Conservation (phyloP, 768 basidiomycete species). For the Sporobolomyces roseus region DNA sequence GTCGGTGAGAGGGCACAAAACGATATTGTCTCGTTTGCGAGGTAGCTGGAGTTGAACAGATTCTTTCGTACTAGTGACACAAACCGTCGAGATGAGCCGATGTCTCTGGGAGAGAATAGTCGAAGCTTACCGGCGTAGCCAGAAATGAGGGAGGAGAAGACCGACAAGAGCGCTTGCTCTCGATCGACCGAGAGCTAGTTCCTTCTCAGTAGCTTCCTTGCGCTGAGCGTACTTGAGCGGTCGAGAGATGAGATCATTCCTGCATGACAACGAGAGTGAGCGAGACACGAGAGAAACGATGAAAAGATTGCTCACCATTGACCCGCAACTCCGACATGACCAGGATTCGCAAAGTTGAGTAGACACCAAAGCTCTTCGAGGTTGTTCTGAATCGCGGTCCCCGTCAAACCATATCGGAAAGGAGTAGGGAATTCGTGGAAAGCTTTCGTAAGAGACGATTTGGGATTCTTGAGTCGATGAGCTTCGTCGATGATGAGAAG, state of each 20-base stretch:
- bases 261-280: background rate
- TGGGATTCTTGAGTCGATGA: slow-evolving; percentile 78
- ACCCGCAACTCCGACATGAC: slow-evolving; percentile 73
- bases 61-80: slow-evolving; percentile 20
- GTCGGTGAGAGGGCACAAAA: slow-evolving; percentile 81
- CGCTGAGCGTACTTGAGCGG: slow-evolving; percentile 70
- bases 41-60: slow-evolving; percentile 60
- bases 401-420: slow-evolving; percentile 75
- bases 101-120: slow-evolving; percentile 6
- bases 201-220: slow-evolving; percentile 60
- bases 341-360: slow-evolving; percentile 86
- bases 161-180: slow-evolving; percentile 60
- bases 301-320: slow-evolving; percentile 39
- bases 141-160: slow-evolving; percentile 72
- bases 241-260: slow-evolving; percentile 43
- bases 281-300: slow-evolving; percentile 3
- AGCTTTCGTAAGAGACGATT: slow-evolving; percentile 63
- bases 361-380: slow-evolving; percentile 90
- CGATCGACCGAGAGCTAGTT: slow-evolving; percentile 59
- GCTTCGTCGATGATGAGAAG: slow-evolving; percentile 83
- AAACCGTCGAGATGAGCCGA: background rate
- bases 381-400: slow-evolving; percentile 74
- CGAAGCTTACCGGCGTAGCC: slow-evolving; percentile 63
- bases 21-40: slow-evolving; percentile 79
- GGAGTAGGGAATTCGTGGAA: slow-evolving; percentile 66